Conservation (phyloP, 2,329 filamentous ascomycete genomes). For the Cercospora sojina region DNA sequence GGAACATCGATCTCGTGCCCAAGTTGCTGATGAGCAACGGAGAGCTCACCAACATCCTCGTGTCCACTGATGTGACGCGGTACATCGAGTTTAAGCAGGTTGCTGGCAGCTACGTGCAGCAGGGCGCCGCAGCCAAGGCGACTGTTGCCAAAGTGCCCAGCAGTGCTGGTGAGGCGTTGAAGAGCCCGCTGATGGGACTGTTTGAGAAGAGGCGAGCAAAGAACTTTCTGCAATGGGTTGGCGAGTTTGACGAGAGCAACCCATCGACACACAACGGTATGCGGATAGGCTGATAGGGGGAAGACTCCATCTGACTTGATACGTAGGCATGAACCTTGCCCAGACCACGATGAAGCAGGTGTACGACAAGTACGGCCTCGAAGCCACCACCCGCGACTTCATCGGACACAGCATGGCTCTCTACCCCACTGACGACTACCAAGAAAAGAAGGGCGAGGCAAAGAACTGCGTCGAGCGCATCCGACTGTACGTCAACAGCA, state of each 20-base stretch:
- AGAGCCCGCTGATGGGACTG: conserved; percentile 91
- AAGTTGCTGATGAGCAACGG: conserved; percentile 99
- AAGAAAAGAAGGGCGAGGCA: conserved; percentile 68
- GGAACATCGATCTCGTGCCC: conserved; percentile 98
- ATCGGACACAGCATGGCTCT: conserved; percentile 98
- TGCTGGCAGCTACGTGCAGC: conserved; percentile 93
- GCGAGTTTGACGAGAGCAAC: conserved; percentile 78
- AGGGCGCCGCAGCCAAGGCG: conserved; percentile 75
- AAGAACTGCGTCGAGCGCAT: conserved; percentile 89
- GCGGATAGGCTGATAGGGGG: neutral
- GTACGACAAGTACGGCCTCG: conserved; percentile 95
- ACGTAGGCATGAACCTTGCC: conserved; percentile 70
- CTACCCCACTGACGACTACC: conserved; percentile 86
- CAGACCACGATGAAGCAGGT: conserved; percentile 94
- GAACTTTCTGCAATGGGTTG: conserved; percentile 95
- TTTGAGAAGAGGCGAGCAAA: conserved; percentile 98
- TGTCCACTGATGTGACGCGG: conserved; percentile 74
- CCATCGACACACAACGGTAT: conserved; percentile 84
- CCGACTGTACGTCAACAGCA: conserved; percentile 93
- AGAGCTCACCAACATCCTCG: conserved; percentile 96
- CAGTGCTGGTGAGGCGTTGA: conserved; percentile 83
- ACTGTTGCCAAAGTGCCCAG: conserved; percentile 97
- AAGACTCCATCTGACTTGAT: conserved; percentile 19
- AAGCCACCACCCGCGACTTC: conserved; percentile 86
- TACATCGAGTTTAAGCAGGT: conserved; percentile 63